Evolutionary conservation across 768 basidiomycete species (phyloP), one percentile per base, ranked within the genome.

Genomic region (Chalciporus sphaerocephalus): DNA sequence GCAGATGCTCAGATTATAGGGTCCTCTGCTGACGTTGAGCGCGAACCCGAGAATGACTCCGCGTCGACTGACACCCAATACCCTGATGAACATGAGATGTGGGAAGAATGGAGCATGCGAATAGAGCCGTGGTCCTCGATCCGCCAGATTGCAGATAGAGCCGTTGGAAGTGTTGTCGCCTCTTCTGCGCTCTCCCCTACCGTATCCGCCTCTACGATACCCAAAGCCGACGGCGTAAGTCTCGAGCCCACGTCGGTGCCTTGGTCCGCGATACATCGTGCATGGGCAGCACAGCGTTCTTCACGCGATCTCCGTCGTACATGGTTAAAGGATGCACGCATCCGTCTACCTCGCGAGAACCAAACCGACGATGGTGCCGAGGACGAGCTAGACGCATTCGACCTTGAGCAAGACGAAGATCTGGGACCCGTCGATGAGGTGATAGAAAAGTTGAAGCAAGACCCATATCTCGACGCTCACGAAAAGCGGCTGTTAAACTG

Each of bases 401-500:
- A 70, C 22, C 68, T 73, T 43, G 68, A 67, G 23, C 70, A 65
- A 5, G 58, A 37, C 12, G 58, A 61, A 38, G 59, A 58, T 13
- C 45, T 38, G 10, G 49, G 46, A 38, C 33, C 23, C 4, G 54
- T 69, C 13, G 88, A 93, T 59, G 82, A 87, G 49, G 75, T 92
- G 9, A 75, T 94, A 18, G 90, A 92, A 57, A 73, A 72, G 30
- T 56, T 97, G 42, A 89, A 78, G 62, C 83, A 79, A 47, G 86
- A 92, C 51, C 72, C 76, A 44, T 80, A 86, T 18, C 74, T 96
- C 35, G 88, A 90, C 46, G 58, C 67, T n/a, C 84, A 96, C 52
- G 92, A 96, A 66, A 80, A 85, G 52, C 72, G 85, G 40, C 65
- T 97, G 35, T 60, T 97, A 38, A 71, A 83, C 4, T 94, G 89